These are phyloP conservation scores for Tephrocybe sp. DNA, from an alignment of 768 basidiomycete species.

Conservation along the genomic window DNA sequence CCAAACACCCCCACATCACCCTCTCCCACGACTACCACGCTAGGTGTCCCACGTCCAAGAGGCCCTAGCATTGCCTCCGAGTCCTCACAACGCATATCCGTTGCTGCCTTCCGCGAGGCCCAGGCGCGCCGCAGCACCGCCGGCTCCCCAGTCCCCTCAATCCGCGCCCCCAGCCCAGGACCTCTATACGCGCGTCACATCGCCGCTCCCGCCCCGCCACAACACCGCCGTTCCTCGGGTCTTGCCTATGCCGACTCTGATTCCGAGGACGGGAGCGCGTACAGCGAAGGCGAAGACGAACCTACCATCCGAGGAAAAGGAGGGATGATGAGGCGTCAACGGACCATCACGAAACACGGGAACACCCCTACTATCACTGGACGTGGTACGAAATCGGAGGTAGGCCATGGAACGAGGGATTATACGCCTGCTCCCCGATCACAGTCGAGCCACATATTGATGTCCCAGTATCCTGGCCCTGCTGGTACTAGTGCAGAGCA, in stretches of 20 bases:
- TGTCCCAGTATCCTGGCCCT: constrained; percentile 9
- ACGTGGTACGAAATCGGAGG: constrained; percentile 37
- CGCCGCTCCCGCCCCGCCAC: background rate
- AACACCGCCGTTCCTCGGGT: constrained; percentile 6
- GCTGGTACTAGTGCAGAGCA: background rate
- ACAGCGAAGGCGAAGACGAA: constrained; percentile 29
- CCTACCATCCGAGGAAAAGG: constrained; percentile 15
- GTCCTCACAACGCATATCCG: constrained; percentile 72
- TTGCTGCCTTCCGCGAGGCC: constrained; percentile 80
- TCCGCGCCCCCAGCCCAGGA: constrained; percentile 35
- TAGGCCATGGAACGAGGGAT: constrained; percentile 34
- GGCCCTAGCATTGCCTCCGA: constrained; percentile 61
- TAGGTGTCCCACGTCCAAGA: constrained; percentile 48
- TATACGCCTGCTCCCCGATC: constrained; percentile 23
- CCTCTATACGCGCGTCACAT: constrained; percentile 21
- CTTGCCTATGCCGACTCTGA: constrained; percentile 21
- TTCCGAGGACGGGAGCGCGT: constrained; percentile 20
- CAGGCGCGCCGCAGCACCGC: constrained; percentile 66
- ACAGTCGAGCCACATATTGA: constrained; percentile 26
- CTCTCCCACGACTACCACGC: background rate
- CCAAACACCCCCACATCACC: background rate
- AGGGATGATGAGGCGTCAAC: constrained; percentile 7
- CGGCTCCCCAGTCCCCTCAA: constrained; percentile 56
- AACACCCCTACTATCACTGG: constrained; percentile 14
- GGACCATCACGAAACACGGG: constrained; percentile 16